Evolutionary conservation across 495 filamentous ascomycete species (phyloP).

Genomic region (Choiromyces venosus): DNA sequence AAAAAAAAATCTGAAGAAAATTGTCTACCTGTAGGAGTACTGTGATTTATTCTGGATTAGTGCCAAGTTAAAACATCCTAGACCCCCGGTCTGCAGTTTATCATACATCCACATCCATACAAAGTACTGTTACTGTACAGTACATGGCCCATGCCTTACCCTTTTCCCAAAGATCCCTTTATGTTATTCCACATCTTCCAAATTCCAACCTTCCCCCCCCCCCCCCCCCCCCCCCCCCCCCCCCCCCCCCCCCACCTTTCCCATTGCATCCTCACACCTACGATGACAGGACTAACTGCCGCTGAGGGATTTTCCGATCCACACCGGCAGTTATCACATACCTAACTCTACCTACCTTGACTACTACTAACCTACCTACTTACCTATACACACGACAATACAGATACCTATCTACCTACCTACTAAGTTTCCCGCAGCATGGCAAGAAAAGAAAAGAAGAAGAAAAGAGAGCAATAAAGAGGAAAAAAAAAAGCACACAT

Average conservation of each 20-base stretch:
- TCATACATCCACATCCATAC: not conserved
- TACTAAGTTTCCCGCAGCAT: not conserved
- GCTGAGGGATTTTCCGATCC: conserved; percentile 38
- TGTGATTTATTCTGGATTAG: not conserved
- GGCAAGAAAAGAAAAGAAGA: not conserved
- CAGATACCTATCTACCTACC: not conserved
- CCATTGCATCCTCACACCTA: not conserved
- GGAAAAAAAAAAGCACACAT: conserved; percentile 27
- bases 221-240: not conserved
- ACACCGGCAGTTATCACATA: not conserved
- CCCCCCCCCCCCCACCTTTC: not conserved
- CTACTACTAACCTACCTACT: not conserved
- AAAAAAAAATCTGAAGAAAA: not conserved
- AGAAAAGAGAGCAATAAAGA: conserved; percentile 10
- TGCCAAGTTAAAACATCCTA: not conserved
- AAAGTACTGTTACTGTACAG: not conserved
- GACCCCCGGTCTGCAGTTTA: not conserved
- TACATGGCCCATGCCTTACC: not conserved
- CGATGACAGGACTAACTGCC: conserved; percentile 17
- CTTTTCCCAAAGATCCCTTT: not conserved
- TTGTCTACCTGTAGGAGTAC: not conserved
- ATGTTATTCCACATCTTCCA: not conserved
- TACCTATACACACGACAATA: conserved; percentile 26
- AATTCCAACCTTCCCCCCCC: not conserved
- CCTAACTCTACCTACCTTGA: not conserved